Conservation (phyloP, 805 yeast genomes). For the Lipomyces orientalis region DNA sequence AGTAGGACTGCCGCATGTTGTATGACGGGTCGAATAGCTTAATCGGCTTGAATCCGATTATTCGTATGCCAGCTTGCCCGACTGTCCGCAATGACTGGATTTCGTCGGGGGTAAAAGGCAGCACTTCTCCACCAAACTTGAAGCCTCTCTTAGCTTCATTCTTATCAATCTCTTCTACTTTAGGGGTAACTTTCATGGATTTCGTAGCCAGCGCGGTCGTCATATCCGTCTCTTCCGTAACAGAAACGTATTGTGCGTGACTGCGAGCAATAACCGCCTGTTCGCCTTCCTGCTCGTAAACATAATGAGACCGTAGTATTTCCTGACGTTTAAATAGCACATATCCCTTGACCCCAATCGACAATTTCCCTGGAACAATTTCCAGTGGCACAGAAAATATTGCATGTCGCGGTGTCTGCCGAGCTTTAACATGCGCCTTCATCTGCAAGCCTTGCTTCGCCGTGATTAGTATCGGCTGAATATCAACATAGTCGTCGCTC, state of each 20-base stretch:
- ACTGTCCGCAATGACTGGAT: conserved; percentile 45
- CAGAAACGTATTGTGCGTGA: conserved; percentile 5
- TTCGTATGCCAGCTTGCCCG: conserved; percentile 59
- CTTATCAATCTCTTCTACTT: conserved; percentile 11
- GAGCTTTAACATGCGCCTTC: conserved; percentile 56
- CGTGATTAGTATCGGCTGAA: conserved; percentile 35
- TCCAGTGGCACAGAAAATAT: conserved; percentile 53
- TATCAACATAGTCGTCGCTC: background rate
- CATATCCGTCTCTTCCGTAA: conserved; percentile 5
- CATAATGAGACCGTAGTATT: conserved; percentile 55
- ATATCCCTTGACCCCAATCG: conserved; percentile 75
- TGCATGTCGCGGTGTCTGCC: conserved; percentile 67
- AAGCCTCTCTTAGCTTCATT: conserved; percentile 49
- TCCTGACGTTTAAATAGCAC: conserved; percentile 63
- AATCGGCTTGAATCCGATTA: conserved; percentile 69
- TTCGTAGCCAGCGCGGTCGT: background rate
- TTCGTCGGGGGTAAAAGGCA: conserved; percentile 51
- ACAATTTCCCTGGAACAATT: conserved; percentile 59
- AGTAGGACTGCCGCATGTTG: conserved; percentile 59
- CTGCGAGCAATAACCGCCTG: conserved; percentile 54
- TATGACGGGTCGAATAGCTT: conserved; percentile 54
- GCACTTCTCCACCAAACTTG: conserved; percentile 55
- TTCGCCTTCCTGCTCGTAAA: conserved; percentile 59
- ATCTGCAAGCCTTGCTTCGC: conserved; percentile 34
- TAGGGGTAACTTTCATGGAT: background rate